Evolutionary conservation across 768 basidiomycete genomes (phyloP).

Genomic region (Amanita rimosa): DNA sequence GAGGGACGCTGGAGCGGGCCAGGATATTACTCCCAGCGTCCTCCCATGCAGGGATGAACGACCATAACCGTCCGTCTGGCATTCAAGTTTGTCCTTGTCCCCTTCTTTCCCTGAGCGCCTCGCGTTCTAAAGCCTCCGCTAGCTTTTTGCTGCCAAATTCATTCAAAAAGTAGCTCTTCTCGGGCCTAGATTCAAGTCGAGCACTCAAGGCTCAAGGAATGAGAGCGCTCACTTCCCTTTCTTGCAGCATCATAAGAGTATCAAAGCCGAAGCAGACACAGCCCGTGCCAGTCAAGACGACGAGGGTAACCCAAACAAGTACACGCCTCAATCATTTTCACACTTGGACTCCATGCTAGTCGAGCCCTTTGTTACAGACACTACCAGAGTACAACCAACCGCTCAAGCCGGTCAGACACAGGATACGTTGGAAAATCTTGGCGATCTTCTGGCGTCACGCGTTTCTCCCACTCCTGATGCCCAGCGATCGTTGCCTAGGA

Average conservation of each 20-base stretch:
- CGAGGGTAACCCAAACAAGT: slow-evolving; percentile 8
- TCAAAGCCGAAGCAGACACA: neutral
- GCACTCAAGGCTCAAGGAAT: slow-evolving; percentile 16
- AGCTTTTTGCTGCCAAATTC: slow-evolving; percentile 16
- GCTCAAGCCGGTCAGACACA: neutral
- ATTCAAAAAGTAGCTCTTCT: slow-evolving; percentile 26
- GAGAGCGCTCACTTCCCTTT: slow-evolving; percentile 11
- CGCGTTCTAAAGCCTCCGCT: neutral
- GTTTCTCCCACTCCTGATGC: neutral
- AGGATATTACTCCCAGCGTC: neutral
- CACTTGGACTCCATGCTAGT: slow-evolving; percentile 11
- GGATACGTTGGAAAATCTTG: neutral
- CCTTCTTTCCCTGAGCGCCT: neutral
- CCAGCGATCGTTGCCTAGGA: neutral
- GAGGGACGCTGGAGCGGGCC: neutral
- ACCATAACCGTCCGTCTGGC: neutral
- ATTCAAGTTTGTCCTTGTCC: neutral
- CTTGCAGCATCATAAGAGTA: neutral
- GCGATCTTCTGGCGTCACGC: neutral
- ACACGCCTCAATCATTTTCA: slow-evolving; percentile 34
- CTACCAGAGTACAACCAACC: neutral
- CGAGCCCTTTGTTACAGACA: neutral
- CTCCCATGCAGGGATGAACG: slow-evolving; percentile 3
- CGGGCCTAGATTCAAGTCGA: slow-evolving; percentile 20
- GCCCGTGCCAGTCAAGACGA: neutral